Evolutionary conservation across 192 early-diverging fungal species (phyloP), one percentile per base, ranked within the genome.

Genomic region (Coemansia sp.): DNA sequence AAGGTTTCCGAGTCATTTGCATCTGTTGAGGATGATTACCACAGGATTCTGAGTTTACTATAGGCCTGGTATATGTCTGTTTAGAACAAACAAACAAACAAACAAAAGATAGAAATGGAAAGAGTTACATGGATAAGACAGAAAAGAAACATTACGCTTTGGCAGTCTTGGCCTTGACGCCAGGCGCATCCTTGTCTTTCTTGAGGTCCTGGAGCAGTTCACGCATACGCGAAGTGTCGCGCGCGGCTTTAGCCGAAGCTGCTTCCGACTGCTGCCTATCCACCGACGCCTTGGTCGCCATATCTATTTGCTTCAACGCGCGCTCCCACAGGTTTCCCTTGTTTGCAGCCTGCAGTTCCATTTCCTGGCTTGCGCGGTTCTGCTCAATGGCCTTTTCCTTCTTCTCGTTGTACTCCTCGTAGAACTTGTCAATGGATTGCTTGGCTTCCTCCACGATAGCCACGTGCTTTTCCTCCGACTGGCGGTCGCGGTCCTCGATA

Each of bases 381-480:
- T 87, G 79, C 63, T 84, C 76, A 33, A 90, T 85, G 0, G 87
- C 80, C 43, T 81, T 83, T 38, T 87, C 84, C 63, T 86, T 88
- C 75, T 85, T 89, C 67, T 87, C 86, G 52, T 92, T 92, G 48
- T 92, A 92, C 59, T 91, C 91, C 52, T 88, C 89, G 65, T 92
- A 92, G 70, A 91, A 92, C 64, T 83, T 81, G 67, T 92, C 91
- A 66, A 92, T 87, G 19, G 84, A 82, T 40, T 85, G 83, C 43
- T 82, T 79, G 19, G 91, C 91, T 60, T 83, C 75, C 13, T 79
- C 62, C 7, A 91, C 76, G 2, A 86, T 86, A 59, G 86, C 85
- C 56, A 81, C 80, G 50, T 87, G 86, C 53, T 82, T 85, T 0
- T 57, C 59, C 42, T 82, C 70, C 13, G 86, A 79, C 19, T 54